Evolutionary conservation across 2,329 filamentous ascomycete genomes (phyloP).

Genomic region (Sarocladium oryzae): DNA sequence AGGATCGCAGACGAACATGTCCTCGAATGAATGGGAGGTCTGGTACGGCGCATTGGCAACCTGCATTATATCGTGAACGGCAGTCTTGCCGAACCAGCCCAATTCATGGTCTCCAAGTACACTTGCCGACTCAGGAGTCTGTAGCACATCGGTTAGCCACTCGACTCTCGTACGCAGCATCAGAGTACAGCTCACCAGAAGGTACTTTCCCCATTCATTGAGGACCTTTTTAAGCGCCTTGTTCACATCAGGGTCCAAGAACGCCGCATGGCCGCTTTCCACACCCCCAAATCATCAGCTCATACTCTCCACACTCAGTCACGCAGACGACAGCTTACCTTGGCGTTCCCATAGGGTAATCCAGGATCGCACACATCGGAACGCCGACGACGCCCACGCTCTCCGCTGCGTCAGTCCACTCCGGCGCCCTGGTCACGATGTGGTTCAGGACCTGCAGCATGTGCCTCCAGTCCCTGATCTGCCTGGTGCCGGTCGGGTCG

Average conservation of each 20-base stretch:
- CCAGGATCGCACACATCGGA: constrained; percentile 47
- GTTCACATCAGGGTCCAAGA: constrained; percentile 49
- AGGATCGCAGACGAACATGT: constrained; percentile 56
- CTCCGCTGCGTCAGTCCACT: constrained; percentile 46
- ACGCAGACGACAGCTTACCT: constrained; percentile 26
- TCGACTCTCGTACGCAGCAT: too few species aligned
- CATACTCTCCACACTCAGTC: neutral
- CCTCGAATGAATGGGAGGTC: constrained; percentile 43
- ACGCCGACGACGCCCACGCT: constrained; percentile 47
- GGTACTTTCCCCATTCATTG: constrained; percentile 50
- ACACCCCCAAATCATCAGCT: constrained; percentile 8
- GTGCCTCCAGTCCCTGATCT: constrained; percentile 60
- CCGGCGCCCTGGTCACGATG: constrained; percentile 42
- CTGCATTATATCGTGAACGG: constrained; percentile 39
- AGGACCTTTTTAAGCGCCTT: constrained; percentile 46
- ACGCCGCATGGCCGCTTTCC: constrained; percentile 43
- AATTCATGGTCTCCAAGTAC: constrained; percentile 36
- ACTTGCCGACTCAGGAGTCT: constrained; percentile 46
- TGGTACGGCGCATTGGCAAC: constrained; percentile 41
- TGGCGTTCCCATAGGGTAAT: constrained; percentile 50
- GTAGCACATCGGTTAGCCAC: too few species aligned
- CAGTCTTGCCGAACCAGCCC: constrained; percentile 52
- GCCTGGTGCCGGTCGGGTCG: constrained; percentile 55
- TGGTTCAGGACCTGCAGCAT: constrained; percentile 63
- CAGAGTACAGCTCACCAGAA: constrained; percentile 41